Evolutionary conservation across 2,329 filamentous ascomycete genomes (phyloP).

Genomic region (Botrytis porri): DNA sequence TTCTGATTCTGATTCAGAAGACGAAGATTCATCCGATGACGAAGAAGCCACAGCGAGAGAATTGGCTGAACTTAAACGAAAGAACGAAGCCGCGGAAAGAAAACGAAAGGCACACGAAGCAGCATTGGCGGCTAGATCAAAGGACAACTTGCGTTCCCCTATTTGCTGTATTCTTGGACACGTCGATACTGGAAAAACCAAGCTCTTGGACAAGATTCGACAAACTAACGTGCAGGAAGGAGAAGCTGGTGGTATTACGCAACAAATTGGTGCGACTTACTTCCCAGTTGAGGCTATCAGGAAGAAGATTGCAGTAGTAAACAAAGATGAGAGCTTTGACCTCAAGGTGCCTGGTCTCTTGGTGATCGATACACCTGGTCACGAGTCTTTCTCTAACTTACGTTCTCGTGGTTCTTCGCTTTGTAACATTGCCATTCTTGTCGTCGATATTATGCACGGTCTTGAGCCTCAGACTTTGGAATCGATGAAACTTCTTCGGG

Average conservation of each 20-base stretch:
- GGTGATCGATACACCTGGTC: constrained; percentile 96
- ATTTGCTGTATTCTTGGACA: constrained; percentile 99
- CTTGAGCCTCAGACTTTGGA: constrained; percentile 95
- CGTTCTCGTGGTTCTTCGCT: constrained; percentile 95
- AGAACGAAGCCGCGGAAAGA: constrained; percentile 84
- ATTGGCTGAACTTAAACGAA: constrained; percentile 70
- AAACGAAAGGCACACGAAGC: constrained; percentile 89
- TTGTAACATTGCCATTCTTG: constrained; percentile 98
- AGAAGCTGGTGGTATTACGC: constrained; percentile 98
- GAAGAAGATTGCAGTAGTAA: constrained; percentile 91
- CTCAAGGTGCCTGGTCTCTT: constrained; percentile 97
- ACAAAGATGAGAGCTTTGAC: constrained; percentile 83
- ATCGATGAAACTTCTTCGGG: constrained; percentile 90
- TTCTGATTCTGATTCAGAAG: constrained; percentile 59
- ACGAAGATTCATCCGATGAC: constrained; percentile 50
- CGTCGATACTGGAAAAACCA: constrained; percentile 99
- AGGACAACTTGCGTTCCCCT: constrained; percentile 91
- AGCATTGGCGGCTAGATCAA: constrained; percentile 84
- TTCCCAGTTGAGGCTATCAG: constrained; percentile 92
- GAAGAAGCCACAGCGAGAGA: constrained; percentile 73
- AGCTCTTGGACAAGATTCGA: constrained; percentile 95
- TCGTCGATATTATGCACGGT: constrained; percentile 99
- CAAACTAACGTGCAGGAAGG: constrained; percentile 99
- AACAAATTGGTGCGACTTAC: constrained; percentile 99
- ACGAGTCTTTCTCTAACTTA: constrained; percentile 99